Evolutionary conservation across 768 basidiomycete genomes (phyloP), one percentile per base, ranked within the genome.

Genomic region (Suillus clintonianus): DNA sequence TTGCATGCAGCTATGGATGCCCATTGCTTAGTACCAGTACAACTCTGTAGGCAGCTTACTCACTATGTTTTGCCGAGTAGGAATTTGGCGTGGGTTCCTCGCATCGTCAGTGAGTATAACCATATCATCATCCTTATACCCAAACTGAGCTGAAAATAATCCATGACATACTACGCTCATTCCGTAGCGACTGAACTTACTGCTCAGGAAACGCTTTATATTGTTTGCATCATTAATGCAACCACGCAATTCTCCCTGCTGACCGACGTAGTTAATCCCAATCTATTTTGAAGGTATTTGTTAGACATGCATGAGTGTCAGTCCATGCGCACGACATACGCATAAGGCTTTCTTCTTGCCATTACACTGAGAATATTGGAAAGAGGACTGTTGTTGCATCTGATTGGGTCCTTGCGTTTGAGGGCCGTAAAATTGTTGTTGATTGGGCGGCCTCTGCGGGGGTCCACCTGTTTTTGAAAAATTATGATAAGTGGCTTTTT

Each of bases 141-240:
- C 82, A 75, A 80, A 91, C 34, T 83, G 79, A 19, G 76, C 88
- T 88, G 64, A 5, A 24, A 60, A n/a, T 36, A 53, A 11, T 57
- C 4, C 51, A 17, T 56, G 53, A 34, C 14, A 32, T 32, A 17
- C 13, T 6, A 45, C 30, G 6, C 37, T 17, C 14, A 34, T 47
- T 42, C 64, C 65, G 67, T 42, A 7, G 17, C 56, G 32, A 30
- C 27, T 14, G 17, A n/a, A 75, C 88, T 64, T 69, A 92, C 92
- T 69, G 64, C 80, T 82, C 53, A 96, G 77, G 80, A 98, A 98
- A n/a, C 79, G 74, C 69, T 85, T 82, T 60, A 98, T 85, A 73
- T 95, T 96, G 55, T 81, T 76, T 0, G 89, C 96, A 70, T 99
- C 97, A 72, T 98, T 97, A 72, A 97, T 90, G 72, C 97, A 99